Percentiles rank a stretch among this genome's conserved stretches.
These are phyloP conservation scores for Fraxinus angustifolia DNA, from an alignment of 305 asterid species.

Conservation along the genomic window DNA sequence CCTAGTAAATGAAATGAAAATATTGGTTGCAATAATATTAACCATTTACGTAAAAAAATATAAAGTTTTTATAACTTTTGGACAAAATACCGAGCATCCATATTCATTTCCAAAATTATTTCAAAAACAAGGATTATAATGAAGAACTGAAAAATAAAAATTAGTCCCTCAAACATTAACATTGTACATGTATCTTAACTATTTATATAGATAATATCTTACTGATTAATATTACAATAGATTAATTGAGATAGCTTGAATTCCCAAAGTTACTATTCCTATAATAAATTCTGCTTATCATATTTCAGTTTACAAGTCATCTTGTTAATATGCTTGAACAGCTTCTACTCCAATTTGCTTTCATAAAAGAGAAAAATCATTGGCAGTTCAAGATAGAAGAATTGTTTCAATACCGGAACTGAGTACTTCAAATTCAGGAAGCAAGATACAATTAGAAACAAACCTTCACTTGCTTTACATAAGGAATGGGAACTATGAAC, in stretches of 20 bases:
- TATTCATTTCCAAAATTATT: neutral
- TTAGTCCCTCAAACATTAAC: neutral
- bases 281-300: neutral
- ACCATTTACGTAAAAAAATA: neutral
- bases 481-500: slow-evolving; percentile 93
- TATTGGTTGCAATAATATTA: neutral
- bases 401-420: neutral
- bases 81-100: neutral
- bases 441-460: slow-evolving; percentile 23
- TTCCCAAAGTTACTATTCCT: neutral
- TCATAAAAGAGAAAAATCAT: slow-evolving; percentile 2
- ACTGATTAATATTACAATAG: neutral
- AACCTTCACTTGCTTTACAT: slow-evolving; percentile 99
- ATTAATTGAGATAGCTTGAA: neutral
- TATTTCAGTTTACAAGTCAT: neutral
- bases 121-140: neutral
- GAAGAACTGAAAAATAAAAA: neutral
- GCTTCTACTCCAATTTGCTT: neutral
- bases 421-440: neutral
- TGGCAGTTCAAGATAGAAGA: slow-evolving; percentile 1
- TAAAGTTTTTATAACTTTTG: neutral
- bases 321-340: neutral
- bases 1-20: neutral
- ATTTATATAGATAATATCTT: neutral
- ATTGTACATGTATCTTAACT: neutral